Evolutionary conservation across 371 early-diverging fungal species (phyloP), one percentile per base, ranked within the genome.

Genomic region (Rhizopus microsporus): DNA sequence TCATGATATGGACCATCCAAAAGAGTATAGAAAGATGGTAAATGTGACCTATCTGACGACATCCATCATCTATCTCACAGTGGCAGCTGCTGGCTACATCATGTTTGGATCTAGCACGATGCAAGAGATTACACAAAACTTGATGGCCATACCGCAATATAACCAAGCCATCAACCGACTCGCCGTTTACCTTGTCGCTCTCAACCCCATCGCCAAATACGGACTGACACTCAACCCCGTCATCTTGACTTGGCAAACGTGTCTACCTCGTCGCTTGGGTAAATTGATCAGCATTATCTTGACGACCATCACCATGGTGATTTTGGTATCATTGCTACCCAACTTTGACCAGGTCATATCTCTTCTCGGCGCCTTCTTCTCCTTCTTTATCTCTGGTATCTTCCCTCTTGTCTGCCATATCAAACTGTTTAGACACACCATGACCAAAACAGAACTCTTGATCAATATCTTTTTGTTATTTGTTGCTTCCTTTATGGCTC

Each of bases 101-200:
- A 92, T 92, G 93, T 92, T 90, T 83, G 93, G 93, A 4, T 72
- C 77, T 50, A 67, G 45, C 9, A 78, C 81, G 15, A 73, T 78
- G 72, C 79, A 85, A 63, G 89, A 88, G 84, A 86, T 91, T 57
- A 88, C 89, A 7, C 84, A 81, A 67, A 90, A 88, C 66, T 63
- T 92, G 7, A 75, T 87, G 12, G 23, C 62, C 17, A 73, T 84
- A 30, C 81, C 84, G 7, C 73, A 70, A 16, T 88, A 84, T 60
- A 75, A 73, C 56, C 73, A 71, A 51, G 46, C 70, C 7, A 59
- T 88, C n/a, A 89, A 82, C 38, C 59, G 76, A 3, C 48, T 85
- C 8, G 84, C 83, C 7, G 61, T 89, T 13, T 81, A 73, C 65
- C 69, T 89, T 6, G 73, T 89, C 39, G 88, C 86, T 1, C 53